Conservation (phyloP, 2,329 filamentous ascomycete species). For the Penicillium sumatraense region DNA sequence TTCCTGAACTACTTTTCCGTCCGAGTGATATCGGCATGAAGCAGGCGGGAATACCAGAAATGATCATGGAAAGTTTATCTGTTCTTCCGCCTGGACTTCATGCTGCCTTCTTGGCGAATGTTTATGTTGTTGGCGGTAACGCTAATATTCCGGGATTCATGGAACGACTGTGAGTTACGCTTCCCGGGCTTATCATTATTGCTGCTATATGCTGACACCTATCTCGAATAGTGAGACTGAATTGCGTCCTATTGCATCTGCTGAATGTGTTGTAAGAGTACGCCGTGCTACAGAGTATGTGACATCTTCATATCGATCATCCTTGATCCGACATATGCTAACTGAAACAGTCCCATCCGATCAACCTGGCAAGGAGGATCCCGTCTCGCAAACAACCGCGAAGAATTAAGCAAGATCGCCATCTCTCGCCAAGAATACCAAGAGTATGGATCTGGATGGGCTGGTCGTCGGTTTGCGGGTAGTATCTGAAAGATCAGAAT, state of each 20-base stretch:
- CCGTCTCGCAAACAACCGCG: constrained; percentile 70
- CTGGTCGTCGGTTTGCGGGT: constrained; percentile 70
- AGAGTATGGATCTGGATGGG: constrained; percentile 78
- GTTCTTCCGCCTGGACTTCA: constrained; percentile 80
- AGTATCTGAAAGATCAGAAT: constrained; percentile 22
- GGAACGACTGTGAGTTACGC: constrained; percentile 64
- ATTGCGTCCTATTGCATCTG: constrained; percentile 71
- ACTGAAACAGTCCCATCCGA: constrained; percentile 63
- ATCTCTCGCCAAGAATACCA: constrained; percentile 92
- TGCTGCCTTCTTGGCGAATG: constrained; percentile 81
- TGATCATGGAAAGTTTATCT: constrained; percentile 78
- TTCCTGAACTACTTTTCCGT: constrained; percentile 88
- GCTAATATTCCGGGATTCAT: constrained; percentile 79
- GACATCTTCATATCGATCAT: neutral
- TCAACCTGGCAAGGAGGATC: constrained; percentile 88
- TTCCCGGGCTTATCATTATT: neutral
- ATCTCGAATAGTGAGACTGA: constrained; percentile 60
- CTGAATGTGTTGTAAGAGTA: constrained; percentile 78
- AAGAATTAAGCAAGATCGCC: constrained; percentile 66
- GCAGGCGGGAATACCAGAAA: constrained; percentile 79
- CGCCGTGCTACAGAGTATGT: constrained; percentile 66
- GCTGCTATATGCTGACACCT: constrained; percentile 22
- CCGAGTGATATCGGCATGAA: constrained; percentile 84
- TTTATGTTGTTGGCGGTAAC: constrained; percentile 88
- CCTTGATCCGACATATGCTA: constrained; percentile 1